phyloP scores from a whole-genome alignment of 2,329 filamentous ascomycete genomes.

The Diaporthe ilicicola region DNA sequence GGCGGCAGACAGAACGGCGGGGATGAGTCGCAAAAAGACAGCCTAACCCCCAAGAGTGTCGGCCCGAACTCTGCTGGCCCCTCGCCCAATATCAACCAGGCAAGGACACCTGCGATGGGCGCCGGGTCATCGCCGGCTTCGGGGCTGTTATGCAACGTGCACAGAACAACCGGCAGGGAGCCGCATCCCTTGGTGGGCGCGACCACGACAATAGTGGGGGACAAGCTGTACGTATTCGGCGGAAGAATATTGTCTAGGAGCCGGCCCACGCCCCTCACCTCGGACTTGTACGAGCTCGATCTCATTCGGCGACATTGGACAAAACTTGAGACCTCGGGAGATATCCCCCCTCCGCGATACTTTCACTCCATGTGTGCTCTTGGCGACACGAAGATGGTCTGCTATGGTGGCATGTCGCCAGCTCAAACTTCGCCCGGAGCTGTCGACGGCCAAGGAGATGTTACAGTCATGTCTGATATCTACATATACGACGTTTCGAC shows the following conservation, averaged over 20 bases:
- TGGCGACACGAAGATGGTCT: constrained; percentile 95
- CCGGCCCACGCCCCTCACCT: constrained; percentile 80
- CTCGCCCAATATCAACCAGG: constrained; percentile 60
- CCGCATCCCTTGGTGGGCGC: constrained; percentile 92
- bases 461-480: constrained; percentile 97
- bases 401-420: constrained; percentile 98
- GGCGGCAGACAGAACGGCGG: constrained; percentile 51
- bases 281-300: constrained; percentile 93
- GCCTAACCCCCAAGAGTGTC: constrained; percentile 59
- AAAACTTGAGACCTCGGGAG: constrained; percentile 83
- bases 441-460: constrained; percentile 76
- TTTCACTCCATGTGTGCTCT: constrained; percentile 96
- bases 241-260: constrained; percentile 87
- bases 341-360: constrained; percentile 89
- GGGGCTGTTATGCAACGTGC: constrained; percentile 75
- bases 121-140: constrained; percentile 46
- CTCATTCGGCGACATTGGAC: constrained; percentile 92
- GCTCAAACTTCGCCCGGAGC: constrained; percentile 60
- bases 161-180: constrained; percentile 88
- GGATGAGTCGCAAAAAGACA: constrained; percentile 56
- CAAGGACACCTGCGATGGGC: constrained; percentile 47
- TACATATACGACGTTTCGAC: constrained; percentile 91
- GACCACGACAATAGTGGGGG: constrained; percentile 92
- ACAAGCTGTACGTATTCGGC: constrained; percentile 97
- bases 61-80: constrained; percentile 64